Base-by-base conservation (phyloP, 23 red algal genomes). In the Gracilaria gracilis region DNA sequence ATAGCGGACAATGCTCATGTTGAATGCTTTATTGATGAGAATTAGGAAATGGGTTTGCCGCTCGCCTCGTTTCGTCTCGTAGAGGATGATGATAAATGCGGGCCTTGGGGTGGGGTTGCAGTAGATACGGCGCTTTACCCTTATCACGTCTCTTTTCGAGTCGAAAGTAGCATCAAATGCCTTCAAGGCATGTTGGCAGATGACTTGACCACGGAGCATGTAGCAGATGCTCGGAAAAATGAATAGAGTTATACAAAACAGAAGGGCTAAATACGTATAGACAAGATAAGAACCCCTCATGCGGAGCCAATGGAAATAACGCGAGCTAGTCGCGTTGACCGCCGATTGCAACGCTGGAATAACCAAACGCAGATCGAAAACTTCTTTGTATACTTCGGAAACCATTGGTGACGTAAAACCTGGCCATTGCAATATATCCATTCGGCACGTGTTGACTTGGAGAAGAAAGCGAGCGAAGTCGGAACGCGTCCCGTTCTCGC, bases 401-500 rank as follows among this genome's bases (percentile, higher is more conserved):
- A 36, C 57, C 87, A 34, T 59, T 91, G 57, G 57, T 36, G 2
- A 81, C 61, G 34, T 91, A 91, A 69, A 77, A 91, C 31, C 75
- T 80, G 25, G 87, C 76, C 87, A 91, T 91, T 25, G 87, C 87
- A 42, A 91, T 71, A 38, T 91, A 91, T 0, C 87, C 87, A 57
- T 91, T 91, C 17, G 75, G 87, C 4, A 81, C 29, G 32, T 81
- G 73, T 12, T 66, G 57, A 44, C 49, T 55, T 7, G 72, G 87
- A 51, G 87, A 57, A 29, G 72, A 39, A 0, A 71, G 36, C 57
- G 64, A 40, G 32, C 87, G 72, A 16, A 55, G 21, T 36, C 40
- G 72, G 31, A 80, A 80, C 29, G 87, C 76, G 15, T 91, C 87
- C 37, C 87, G 51, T 58, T 81, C 75, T 28, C 47, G 25, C 13